Percentiles rank a stretch among this genome's conserved stretches.
phyloP scores from a whole-genome alignment of 2,329 filamentous ascomycete genomes.

The Orbilia oligospora region DNA sequence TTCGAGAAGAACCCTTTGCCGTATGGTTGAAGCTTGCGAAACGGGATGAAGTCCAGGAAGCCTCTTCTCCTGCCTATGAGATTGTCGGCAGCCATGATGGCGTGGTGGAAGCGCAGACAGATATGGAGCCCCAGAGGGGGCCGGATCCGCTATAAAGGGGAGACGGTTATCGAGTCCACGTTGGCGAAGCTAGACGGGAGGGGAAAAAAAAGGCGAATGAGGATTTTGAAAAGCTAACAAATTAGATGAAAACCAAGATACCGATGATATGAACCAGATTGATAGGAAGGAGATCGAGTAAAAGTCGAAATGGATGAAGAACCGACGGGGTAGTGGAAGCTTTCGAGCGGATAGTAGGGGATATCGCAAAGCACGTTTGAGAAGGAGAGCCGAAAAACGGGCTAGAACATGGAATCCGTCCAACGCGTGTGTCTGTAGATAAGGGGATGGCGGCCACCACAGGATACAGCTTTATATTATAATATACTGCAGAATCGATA shows the following conservation, averaged over 20 bases:
- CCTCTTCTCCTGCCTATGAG: constrained; percentile 65
- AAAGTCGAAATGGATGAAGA: background rate
- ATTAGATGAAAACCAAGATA: background rate
- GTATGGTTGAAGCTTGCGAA: constrained; percentile 54
- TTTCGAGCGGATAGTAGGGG: constrained; percentile 27
- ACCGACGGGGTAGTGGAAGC: constrained; percentile 15
- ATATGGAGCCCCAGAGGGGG: constrained; percentile 50
- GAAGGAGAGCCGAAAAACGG: constrained; percentile 26
- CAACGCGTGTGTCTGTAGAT: constrained; percentile 19
- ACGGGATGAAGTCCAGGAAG: constrained; percentile 70
- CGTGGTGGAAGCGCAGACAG: constrained; percentile 37
- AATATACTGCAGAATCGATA: background rate
- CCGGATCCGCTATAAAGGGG: constrained; percentile 58
- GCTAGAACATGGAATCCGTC: constrained; percentile 9
- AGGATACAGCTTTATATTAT: background rate
- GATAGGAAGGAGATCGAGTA: background rate
- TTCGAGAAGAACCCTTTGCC: constrained; percentile 78
- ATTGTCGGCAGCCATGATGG: constrained; percentile 57
- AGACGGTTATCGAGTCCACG: constrained; percentile 52
- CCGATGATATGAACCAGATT: background rate
- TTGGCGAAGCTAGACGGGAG: constrained; percentile 45
- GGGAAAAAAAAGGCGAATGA: background rate
- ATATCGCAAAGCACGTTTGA: constrained; percentile 30
- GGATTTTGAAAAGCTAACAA: background rate
- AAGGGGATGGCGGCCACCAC: constrained; percentile 13